Base-by-base conservation (phyloP, 257 asterid species). In the Phtheirospermum japonicum region DNA sequence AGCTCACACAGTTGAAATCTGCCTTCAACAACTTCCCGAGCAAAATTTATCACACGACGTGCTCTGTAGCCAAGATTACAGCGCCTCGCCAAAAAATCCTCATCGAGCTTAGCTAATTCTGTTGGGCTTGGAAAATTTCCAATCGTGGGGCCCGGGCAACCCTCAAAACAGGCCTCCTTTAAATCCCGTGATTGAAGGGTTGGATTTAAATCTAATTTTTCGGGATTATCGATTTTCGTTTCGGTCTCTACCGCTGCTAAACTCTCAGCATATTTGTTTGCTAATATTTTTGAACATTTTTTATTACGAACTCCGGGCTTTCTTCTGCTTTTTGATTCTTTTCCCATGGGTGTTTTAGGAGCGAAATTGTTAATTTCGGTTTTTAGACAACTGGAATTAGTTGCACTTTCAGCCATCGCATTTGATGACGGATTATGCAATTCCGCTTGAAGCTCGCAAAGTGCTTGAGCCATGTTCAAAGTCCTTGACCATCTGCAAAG, bases 51-150 rank as follows among this genome's bases (percentile, higher is more conserved):
- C 46, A 89, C 68, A 62, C 97, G 95, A 20, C 79, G 67, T 31
- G 97, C 95, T 73, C 97, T 74, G 71, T 89, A 89, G 10, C 97
- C 95, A 59, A 89, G 88, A 70, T 75, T 75, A 57, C 95, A 89
- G 33, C 88, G 83, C 62, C 63, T 78, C 2, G 51, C 83, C 65
- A 90, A 67, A 61, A 75, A 64, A 32, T 71, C 57, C 68, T 73
- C 88, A 71, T 90, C 84, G 28, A 87, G 81, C 55, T 56, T 34
- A 12, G 92, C 88, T 46, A 90, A 67, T 71, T 87, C 92, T 59
- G 66, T 75, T 2, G 92, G 83, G 77, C 88, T 81, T 0, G 95
- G 97, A 42, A 89, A 85, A 56, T 83, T 87, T 54, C 95, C 95
- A 52, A 78, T 69, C 31, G 28, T 66, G 51, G 30, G 34, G 37